These are phyloP conservation scores for Coemansia sp. DNA, from an alignment of 192 early-diverging fungal species.

Conservation along the genomic window DNA sequence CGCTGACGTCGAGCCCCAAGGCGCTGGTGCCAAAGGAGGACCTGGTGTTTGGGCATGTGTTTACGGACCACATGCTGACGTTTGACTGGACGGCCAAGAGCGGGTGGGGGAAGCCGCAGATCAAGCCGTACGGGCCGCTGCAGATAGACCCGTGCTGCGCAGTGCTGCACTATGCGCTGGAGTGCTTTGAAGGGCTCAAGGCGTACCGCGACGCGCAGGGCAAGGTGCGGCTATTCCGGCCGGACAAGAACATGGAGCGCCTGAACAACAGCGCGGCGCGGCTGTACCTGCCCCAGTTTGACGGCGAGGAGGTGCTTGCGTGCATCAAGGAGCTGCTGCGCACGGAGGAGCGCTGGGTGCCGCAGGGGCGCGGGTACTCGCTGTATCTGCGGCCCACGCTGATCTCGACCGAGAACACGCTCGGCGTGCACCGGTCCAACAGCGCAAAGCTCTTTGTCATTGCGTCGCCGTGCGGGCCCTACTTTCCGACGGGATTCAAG, in stretches of 20 bases:
- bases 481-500: conserved; percentile 92
- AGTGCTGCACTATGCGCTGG: conserved; percentile 92
- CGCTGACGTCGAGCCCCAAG: conserved; percentile 50
- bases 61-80: conserved; percentile 92
- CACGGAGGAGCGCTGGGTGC: conserved; percentile 86
- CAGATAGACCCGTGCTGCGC: conserved; percentile 76
- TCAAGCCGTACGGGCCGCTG: conserved; percentile 80
- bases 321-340: conserved; percentile 82
- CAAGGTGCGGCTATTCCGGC: conserved; percentile 90
- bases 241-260: conserved; percentile 96
- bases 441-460: conserved; percentile 84
- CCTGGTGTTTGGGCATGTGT: conserved; percentile 85
- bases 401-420: conserved; percentile 83
- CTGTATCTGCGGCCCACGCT: conserved; percentile 91
- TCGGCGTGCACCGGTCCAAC: conserved; percentile 82
- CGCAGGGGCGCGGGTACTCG: conserved; percentile 86
- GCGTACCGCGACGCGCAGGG: conserved; percentile 91
- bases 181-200: conserved; percentile 94
- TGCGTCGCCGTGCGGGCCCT: conserved; percentile 90
- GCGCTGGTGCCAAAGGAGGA: conserved; percentile 60
- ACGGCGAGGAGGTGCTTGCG: conserved; percentile 73
- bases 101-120: conserved; percentile 75
- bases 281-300: conserved; percentile 80
- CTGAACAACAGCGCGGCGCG: conserved; percentile 75
- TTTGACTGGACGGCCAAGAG: conserved; percentile 69